Percentiles rank a stretch among this genome's conserved stretches.
Conservation (phyloP, 106 monocot genomes). For the Gastrodia elata region DNA sequence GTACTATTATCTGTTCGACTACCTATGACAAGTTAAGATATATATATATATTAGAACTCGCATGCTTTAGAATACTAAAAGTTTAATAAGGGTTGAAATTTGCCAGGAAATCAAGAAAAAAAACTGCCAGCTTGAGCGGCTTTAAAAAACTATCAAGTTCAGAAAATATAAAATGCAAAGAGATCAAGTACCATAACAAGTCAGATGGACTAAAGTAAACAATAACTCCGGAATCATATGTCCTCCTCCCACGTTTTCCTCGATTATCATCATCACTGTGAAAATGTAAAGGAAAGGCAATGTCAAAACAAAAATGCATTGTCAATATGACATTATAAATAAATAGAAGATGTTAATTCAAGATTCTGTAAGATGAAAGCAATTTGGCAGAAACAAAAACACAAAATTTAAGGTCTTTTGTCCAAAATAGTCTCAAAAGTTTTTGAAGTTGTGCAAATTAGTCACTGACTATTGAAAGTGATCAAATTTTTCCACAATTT, state of each 20-base stretch:
- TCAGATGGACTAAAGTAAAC: slow-evolving; percentile 66
- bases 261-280: slow-evolving; percentile 87
- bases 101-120: not conserved
- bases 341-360: not conserved
- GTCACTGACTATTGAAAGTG: too few relatives aligned
- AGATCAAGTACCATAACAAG: slow-evolving; percentile 71
- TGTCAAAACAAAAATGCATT: not conserved
- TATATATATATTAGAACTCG: not conserved
- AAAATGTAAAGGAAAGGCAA: not conserved
- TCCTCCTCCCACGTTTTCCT: slow-evolving; percentile 78
- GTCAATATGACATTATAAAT: not conserved
- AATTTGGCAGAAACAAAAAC: not conserved
- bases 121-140: not conserved
- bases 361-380: not conserved
- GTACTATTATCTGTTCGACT: not conserved
- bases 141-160: not conserved
- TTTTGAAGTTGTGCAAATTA: too few relatives aligned
- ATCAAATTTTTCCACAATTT: too few relatives aligned
- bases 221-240: slow-evolving; percentile 60
- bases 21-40: not conserved
- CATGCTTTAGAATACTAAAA: not conserved
- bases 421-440: too few relatives aligned
- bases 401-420: not conserved
- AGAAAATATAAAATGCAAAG: not conserved
- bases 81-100: not conserved